Percentiles rank a stretch among this genome's conserved stretches.
Evolutionary conservation across 139 green algal species (phyloP).

Genomic region (Micractinium sp.): DNA sequence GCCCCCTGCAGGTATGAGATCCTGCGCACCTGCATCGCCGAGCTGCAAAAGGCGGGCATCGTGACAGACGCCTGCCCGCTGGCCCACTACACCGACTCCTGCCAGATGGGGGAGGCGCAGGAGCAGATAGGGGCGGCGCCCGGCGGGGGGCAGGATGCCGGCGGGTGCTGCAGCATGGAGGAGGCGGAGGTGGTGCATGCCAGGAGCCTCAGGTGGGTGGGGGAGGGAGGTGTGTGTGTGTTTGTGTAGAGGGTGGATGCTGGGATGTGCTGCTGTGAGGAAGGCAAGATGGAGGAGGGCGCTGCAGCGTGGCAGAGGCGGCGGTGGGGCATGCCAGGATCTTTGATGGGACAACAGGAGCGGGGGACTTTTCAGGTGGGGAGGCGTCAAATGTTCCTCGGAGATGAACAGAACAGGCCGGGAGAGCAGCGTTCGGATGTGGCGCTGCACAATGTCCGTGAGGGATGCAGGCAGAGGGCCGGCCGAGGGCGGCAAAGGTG

Average conservation of each 20-base stretch:
- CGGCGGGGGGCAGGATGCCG: not conserved
- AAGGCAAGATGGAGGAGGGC: too few relatives aligned
- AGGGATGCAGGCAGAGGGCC: not conserved
- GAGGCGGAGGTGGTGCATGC: not conserved
- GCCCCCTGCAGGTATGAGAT: slow-evolving; percentile 88
- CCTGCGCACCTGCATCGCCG: slow-evolving; percentile 65
- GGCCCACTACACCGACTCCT: not conserved
- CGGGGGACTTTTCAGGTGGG: too few relatives aligned
- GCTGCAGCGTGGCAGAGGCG: too few relatives aligned
- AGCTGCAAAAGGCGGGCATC: slow-evolving; percentile 69
- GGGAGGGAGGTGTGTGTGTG: not conserved
- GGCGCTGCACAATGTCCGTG: not conserved
- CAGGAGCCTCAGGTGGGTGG: not conserved
- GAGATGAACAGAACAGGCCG: too few relatives aligned
- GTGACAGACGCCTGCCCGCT: slow-evolving; percentile 35
- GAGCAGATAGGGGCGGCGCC: slow-evolving; percentile 11
- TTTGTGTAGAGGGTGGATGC: not conserved
- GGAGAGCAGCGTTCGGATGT: too few relatives aligned
- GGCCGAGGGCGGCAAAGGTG: too few relatives aligned
- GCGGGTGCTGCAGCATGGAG: slow-evolving; percentile 20
- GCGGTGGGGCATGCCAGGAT: too few relatives aligned
- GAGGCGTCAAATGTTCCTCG: too few relatives aligned
- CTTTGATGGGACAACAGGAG: too few relatives aligned
- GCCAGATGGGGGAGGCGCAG: not conserved
- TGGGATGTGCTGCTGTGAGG: too few relatives aligned